These are phyloP conservation scores for Aquilaria malaccensis DNA, from an alignment of 345 rosid genomes.

Conservation along the genomic window DNA sequence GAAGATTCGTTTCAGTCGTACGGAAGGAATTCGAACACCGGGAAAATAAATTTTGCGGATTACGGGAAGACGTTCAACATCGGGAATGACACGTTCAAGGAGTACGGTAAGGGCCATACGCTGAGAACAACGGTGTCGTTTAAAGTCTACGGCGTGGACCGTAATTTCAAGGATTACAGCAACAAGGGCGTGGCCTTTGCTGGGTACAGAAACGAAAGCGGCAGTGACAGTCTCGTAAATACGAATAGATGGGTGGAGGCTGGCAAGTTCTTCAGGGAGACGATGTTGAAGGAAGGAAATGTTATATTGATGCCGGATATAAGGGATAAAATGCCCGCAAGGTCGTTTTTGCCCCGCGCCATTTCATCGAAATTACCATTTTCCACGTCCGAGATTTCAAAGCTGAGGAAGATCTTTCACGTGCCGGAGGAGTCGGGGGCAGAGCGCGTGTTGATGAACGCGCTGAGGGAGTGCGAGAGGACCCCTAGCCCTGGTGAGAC, in stretches of 20 bases:
- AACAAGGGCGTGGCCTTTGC: constrained; percentile 40
- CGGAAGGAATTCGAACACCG: constrained; percentile 34
- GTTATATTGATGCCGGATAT: constrained; percentile 65
- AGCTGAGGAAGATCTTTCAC: constrained; percentile 30
- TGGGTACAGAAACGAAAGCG: constrained; percentile 25
- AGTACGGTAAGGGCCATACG: constrained; percentile 38
- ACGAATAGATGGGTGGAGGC: constrained; percentile 36
- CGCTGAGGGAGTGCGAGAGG: constrained; percentile 59
- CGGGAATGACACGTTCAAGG: constrained; percentile 46
- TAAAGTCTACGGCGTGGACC: constrained; percentile 31
- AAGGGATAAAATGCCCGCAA: constrained; percentile 54
- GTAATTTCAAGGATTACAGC: constrained; percentile 34
- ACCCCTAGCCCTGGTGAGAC: constrained; percentile 57
- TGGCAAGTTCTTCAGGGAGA: constrained; percentile 68
- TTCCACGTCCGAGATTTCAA: constrained; percentile 23
- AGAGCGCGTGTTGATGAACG: constrained; percentile 31
- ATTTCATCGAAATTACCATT: constrained; percentile 47
- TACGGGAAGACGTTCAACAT: constrained; percentile 47
- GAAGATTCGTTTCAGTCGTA: constrained; percentile 47
- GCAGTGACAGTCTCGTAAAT: constrained; percentile 14
- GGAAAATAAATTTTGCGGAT: constrained; percentile 26
- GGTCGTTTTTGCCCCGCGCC: constrained; percentile 64
- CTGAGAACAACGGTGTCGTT: constrained; percentile 32
- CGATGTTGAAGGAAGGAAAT: constrained; percentile 37
- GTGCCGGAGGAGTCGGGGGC: constrained; percentile 33